phyloP scores from a whole-genome alignment of 768 basidiomycete species.

The Pleurotus sapidus region DNA sequence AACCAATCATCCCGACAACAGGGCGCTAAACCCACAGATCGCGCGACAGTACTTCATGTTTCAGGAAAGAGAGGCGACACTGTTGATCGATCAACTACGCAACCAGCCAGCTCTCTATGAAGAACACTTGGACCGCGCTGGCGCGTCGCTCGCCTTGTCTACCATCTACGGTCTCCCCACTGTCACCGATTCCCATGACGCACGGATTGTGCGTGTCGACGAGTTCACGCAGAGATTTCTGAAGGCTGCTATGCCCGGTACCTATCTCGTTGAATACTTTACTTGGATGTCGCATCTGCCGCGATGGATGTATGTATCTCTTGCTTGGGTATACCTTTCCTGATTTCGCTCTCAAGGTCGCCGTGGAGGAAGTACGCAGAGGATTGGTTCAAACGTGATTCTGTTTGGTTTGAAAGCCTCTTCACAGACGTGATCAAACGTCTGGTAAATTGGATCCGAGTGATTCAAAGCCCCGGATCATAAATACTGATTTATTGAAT shows the following conservation, averaged over 20 bases:
- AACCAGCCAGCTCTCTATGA: conserved; percentile 6
- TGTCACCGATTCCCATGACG: conserved; percentile 5
- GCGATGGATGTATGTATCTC: conserved; percentile 18
- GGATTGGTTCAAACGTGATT: conserved; percentile 17
- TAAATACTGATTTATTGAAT: conserved; percentile 4
- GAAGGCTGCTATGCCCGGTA: conserved; percentile 26
- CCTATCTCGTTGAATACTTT: conserved; percentile 30
- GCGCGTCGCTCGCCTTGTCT: conserved; percentile 8
- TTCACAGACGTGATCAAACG: conserved; percentile 12
- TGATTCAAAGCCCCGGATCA: neutral
- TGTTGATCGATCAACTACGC: neutral
- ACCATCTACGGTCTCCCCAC: conserved; percentile 11
- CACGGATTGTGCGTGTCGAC: conserved; percentile 18
- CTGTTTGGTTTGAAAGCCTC: conserved; percentile 18
- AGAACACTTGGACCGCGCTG: conserved; percentile 18
- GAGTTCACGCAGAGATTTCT: conserved; percentile 22
- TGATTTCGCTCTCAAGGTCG: neutral
- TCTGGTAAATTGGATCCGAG: neutral
- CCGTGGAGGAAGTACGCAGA: conserved; percentile 22
- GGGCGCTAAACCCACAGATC: neutral
- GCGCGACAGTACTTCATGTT: neutral
- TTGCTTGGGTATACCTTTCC: neutral
- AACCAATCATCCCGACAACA: neutral
- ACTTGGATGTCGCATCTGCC: conserved; percentile 28
- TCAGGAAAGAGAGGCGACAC: neutral